A percentile compares a stretch with the other conserved stretches of the same genome.
These are phyloP conservation scores for Diplocarpon rosae DNA, from an alignment of 2,329 filamentous ascomycete species.

Conservation along the genomic window DNA sequence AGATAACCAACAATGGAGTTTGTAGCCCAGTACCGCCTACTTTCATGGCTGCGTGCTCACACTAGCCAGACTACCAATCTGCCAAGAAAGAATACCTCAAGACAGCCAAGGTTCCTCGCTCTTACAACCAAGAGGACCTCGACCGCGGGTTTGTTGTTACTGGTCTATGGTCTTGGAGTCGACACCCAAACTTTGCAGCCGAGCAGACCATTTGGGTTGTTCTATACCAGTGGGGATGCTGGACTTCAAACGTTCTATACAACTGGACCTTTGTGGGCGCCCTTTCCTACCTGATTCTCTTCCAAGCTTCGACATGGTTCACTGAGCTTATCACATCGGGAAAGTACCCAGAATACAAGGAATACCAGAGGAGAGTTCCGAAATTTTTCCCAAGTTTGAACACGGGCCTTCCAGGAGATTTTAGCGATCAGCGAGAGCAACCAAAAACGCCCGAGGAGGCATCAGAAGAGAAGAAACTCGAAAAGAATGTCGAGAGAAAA, in stretches of 20 bases:
- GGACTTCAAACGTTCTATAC: conserved; percentile 55
- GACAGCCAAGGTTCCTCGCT: conserved; percentile 57
- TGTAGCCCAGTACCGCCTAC: conserved; percentile 19
- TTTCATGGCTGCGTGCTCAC: conserved; percentile 3
- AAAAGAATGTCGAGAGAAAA: neutral
- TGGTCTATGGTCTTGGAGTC: conserved; percentile 77
- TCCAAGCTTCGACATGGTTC: conserved; percentile 80
- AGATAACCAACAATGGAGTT: conserved; percentile 88
- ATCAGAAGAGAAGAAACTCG: conserved; percentile 6
- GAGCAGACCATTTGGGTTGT: conserved; percentile 86
- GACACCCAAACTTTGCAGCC: conserved; percentile 90
- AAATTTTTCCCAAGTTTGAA: conserved; percentile 59
- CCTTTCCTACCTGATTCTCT: conserved; percentile 61
- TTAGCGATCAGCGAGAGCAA: conserved; percentile 17
- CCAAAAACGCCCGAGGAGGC: conserved; percentile 13
- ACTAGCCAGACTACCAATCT: conserved; percentile 54
- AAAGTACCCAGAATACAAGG: conserved; percentile 81
- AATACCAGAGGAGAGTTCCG: conserved; percentile 74
- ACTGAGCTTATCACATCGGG: conserved; percentile 70
- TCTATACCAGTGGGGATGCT: conserved; percentile 81
- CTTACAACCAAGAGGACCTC: conserved; percentile 61
- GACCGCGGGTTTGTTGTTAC: conserved; percentile 80
- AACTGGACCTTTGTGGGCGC: conserved; percentile 73
- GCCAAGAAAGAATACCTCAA: conserved; percentile 69
- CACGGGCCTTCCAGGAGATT: conserved; percentile 19